Conservation (phyloP, 768 basidiomycete species). For the Termitomyces eurrhizus region DNA sequence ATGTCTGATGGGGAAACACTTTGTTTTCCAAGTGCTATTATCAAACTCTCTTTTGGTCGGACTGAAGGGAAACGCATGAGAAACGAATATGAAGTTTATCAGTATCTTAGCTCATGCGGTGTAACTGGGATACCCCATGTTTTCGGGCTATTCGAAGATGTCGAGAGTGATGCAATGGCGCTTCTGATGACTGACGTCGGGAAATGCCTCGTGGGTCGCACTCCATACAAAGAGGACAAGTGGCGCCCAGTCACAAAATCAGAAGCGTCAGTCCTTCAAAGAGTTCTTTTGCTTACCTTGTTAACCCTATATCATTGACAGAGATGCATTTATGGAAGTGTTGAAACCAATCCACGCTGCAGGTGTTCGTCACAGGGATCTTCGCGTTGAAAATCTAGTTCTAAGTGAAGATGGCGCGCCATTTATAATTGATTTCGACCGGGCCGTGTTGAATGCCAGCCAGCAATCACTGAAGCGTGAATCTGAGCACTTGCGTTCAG, state of each 20-base stretch:
- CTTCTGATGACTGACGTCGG: conserved; percentile 17
- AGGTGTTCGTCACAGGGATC: conserved; percentile 15
- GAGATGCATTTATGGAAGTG: conserved; percentile 2
- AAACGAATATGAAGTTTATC: conserved; percentile 16
- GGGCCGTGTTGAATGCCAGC: conserved; percentile 9
- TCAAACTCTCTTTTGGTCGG: conserved; percentile 13
- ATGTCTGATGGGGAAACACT: neutral
- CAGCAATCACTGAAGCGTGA: neutral
- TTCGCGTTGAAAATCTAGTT: neutral
- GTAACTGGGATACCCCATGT: conserved; percentile 10
- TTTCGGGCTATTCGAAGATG: conserved; percentile 14
- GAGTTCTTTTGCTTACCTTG: neutral
- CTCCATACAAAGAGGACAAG: neutral
- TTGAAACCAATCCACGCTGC: conserved; percentile 20
- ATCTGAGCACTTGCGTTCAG: conserved; percentile 22
- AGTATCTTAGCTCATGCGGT: conserved; percentile 2
- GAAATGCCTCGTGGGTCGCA: neutral
- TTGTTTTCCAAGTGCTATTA: neutral
- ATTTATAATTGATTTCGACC: conserved; percentile 23
- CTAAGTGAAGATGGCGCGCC: conserved; percentile 10
- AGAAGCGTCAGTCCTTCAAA: neutral
- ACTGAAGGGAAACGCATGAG: conserved; percentile 8
- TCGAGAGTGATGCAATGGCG: conserved; percentile 9
- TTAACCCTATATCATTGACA: conserved; percentile 4
- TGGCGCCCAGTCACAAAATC: neutral